A percentile compares a stretch with the other conserved stretches of the same genome.
phyloP scores from a whole-genome alignment of 139 green algal genomes.

The Zygnema circumcarinatum region DNA sequence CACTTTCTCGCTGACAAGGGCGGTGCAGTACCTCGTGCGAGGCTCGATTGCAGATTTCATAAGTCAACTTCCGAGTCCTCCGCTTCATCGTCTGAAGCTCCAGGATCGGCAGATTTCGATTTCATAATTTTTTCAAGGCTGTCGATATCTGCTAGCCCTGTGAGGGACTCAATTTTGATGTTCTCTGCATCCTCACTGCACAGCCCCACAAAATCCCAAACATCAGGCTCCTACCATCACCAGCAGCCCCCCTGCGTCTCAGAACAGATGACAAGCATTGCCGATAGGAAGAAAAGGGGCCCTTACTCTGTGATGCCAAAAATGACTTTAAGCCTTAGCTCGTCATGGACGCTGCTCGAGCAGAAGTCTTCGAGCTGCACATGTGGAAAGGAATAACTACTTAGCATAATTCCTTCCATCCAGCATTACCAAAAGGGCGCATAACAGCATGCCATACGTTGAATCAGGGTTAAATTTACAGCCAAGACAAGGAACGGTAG shows the following conservation, averaged over 20 bases:
- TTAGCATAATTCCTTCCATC: neutral
- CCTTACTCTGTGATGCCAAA: slow-evolving; percentile 59
- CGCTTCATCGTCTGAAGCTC: neutral
- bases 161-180: slow-evolving; percentile 44
- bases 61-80: neutral
- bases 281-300: neutral
- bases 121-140: slow-evolving; percentile 7
- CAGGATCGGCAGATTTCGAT: neutral
- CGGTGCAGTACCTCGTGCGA: too few relatives aligned
- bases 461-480: neutral
- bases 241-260: neutral
- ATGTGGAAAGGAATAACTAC: slow-evolving; percentile 27
- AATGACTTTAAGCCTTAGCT: slow-evolving; percentile 28
- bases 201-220: neutral
- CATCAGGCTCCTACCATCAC: too few relatives aligned
- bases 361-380: slow-evolving; percentile 58
- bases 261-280: slow-evolving; percentile 14
- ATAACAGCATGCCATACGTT: neutral
- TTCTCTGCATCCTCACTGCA: slow-evolving; percentile 48
- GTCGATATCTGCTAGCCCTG: slow-evolving; percentile 36
- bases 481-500: too few relatives aligned
- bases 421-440: neutral
- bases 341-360: slow-evolving; percentile 22
- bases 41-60: too few relatives aligned
- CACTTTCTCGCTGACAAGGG: too few relatives aligned